These are phyloP conservation scores for Aspergillus amoenus DNA, from an alignment of 2,329 filamentous ascomycete species.

Conservation along the genomic window DNA sequence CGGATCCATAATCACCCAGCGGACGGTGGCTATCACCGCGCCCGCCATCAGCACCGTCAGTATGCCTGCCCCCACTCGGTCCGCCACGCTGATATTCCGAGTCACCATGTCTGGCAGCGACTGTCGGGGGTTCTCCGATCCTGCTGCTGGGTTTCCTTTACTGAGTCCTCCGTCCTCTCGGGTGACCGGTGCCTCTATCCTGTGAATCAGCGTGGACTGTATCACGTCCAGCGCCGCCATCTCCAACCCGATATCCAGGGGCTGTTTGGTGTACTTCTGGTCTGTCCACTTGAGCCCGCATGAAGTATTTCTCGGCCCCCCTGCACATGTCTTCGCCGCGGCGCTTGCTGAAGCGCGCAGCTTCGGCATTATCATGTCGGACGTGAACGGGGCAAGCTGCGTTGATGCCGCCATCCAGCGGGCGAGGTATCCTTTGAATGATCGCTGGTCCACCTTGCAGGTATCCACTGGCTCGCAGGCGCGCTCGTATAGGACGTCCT, in stretches of 20 bases:
- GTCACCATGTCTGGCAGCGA: slow-evolving; percentile 14
- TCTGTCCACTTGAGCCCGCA: slow-evolving; percentile 46
- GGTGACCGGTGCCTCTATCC: slow-evolving; percentile 32
- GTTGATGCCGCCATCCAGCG: slow-evolving; percentile 60
- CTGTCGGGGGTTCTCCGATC: slow-evolving; percentile 16
- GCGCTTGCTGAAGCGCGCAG: slow-evolving; percentile 54
- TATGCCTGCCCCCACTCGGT: slow-evolving; percentile 45
- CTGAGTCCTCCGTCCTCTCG: slow-evolving; percentile 32
- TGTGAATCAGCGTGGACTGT: slow-evolving; percentile 33
- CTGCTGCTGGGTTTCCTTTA: slow-evolving; percentile 32
- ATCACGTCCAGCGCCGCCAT: slow-evolving; percentile 40
- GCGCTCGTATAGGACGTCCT: slow-evolving; percentile 57
- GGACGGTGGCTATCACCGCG: slow-evolving; percentile 33
- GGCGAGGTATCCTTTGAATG: slow-evolving; percentile 65
- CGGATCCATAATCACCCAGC: slow-evolving; percentile 36
- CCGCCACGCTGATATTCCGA: slow-evolving; percentile 30
- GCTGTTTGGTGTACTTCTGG: slow-evolving; percentile 34
- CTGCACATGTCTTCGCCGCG: slow-evolving; percentile 55
- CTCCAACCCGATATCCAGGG: slow-evolving; percentile 40
- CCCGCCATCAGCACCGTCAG: slow-evolving; percentile 40
- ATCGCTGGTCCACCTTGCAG: slow-evolving; percentile 64
- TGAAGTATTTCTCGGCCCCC: slow-evolving; percentile 39
- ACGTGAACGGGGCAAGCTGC: slow-evolving; percentile 59
- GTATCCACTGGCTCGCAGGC: slow-evolving; percentile 56
- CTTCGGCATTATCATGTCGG: slow-evolving; percentile 51